These are phyloP conservation scores for Exobasidium cylindrosporum DNA, from an alignment of 1,284 basidiomycete species.

Conservation along the genomic window DNA sequence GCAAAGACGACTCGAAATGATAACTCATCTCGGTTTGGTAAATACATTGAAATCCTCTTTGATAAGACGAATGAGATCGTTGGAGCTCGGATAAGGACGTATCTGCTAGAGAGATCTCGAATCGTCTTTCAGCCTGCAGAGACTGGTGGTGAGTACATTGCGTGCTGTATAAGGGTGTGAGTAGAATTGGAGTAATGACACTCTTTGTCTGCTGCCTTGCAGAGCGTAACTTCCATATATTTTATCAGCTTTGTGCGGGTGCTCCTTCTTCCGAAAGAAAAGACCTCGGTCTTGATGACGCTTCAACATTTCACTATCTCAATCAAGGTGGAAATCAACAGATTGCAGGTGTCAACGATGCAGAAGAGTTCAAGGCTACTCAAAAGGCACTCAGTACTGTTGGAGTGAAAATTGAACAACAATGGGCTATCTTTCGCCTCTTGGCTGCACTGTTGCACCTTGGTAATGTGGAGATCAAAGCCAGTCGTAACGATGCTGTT, in stretches of 20 bases:
- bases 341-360: slow-evolving; percentile 89
- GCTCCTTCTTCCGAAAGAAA: slow-evolving; percentile 92
- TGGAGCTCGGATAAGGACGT: slow-evolving; percentile 94
- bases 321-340: slow-evolving; percentile 82
- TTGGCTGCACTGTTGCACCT: slow-evolving; percentile 90
- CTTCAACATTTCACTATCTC: slow-evolving; percentile 80
- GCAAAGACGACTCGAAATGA: slow-evolving; percentile 99
- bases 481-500: slow-evolving; percentile 75
- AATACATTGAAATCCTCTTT: slow-evolving; percentile 98
- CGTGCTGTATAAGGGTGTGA: too few species aligned
- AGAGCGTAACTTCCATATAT: slow-evolving; percentile 99
- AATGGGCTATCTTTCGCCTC: slow-evolving; percentile 95
- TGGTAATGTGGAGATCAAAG: slow-evolving; percentile 88
- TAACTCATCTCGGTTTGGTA: slow-evolving; percentile 97
- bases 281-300: slow-evolving; percentile 85
- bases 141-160: slow-evolving; percentile 1
- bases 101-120: slow-evolving; percentile 81
- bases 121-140: slow-evolving; percentile 84
- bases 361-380: slow-evolving; percentile 87
- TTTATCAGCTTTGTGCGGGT: slow-evolving; percentile 98
- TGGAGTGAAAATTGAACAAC: slow-evolving; percentile 92
- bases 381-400: slow-evolving; percentile 93
- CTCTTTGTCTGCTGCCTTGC: neutral
- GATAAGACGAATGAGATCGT: slow-evolving; percentile 93
- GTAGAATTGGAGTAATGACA: too few species aligned